Evolutionary conservation across 352 stramenopile species (phyloP).

Genomic region (Pythium dissotocum): DNA sequence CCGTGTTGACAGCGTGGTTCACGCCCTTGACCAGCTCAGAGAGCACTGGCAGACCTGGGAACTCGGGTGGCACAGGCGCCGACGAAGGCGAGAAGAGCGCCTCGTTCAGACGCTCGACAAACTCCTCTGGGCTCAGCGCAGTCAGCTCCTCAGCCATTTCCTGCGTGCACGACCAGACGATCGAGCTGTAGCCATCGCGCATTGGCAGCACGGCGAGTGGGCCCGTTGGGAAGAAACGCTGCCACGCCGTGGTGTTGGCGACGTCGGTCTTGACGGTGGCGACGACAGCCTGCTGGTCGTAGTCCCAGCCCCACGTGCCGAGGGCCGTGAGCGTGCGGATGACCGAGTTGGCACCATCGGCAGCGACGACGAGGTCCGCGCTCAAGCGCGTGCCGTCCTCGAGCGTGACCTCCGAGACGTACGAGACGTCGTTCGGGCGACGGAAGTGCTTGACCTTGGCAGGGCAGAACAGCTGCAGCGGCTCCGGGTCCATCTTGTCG

Average conservation of each 20-base stretch:
- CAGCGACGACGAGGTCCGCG: slow-evolving; percentile 82
- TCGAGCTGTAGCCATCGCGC: slow-evolving; percentile 87
- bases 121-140: slow-evolving; percentile 64
- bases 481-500: slow-evolving; percentile 43
- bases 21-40: slow-evolving; percentile 78
- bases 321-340: slow-evolving; percentile 84
- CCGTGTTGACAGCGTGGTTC: slow-evolving; percentile 68
- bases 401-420: slow-evolving; percentile 60
- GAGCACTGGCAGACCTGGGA: slow-evolving; percentile 78
- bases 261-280: slow-evolving; percentile 86
- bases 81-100: slow-evolving; percentile 58
- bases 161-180: slow-evolving; percentile 89
- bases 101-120: slow-evolving; percentile 80
- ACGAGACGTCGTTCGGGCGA: slow-evolving; percentile 44
- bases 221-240: slow-evolving; percentile 90
- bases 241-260: slow-evolving; percentile 86
- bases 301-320: slow-evolving; percentile 90
- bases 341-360: slow-evolving; percentile 90
- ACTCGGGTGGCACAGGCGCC: slow-evolving; percentile 53
- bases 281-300: slow-evolving; percentile 92
- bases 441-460: slow-evolving; percentile 85
- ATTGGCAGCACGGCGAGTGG: slow-evolving; percentile 90
- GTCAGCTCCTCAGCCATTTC: slow-evolving; percentile 86
- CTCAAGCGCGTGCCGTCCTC: slow-evolving; percentile 73
- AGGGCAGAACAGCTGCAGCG: slow-evolving; percentile 72